Conservation (phyloP, 257 asterid species). For the Leptodermis oblonga region DNA sequence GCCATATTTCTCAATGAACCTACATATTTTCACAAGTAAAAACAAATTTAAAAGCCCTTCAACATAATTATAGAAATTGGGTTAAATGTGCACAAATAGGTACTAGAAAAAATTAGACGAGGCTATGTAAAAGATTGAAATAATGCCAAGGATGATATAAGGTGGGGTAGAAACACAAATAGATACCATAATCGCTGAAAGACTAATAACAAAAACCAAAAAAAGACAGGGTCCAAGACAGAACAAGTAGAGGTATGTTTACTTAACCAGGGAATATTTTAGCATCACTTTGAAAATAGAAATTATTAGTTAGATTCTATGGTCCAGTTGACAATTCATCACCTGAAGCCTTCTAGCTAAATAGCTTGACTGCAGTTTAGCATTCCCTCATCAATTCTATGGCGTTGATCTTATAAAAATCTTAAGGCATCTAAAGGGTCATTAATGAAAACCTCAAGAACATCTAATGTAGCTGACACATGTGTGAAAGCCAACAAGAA, state of each 20-base stretch:
- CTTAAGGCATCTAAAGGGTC: neutral
- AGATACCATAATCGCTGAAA: neutral
- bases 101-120: neutral
- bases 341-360: neutral
- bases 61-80: neutral
- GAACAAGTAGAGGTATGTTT: neutral
- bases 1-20: slow-evolving; percentile 74
- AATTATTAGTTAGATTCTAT: neutral
- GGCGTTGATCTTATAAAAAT: neutral
- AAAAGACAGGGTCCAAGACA: neutral
- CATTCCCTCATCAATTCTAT: neutral
- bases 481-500: neutral
- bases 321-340: neutral
- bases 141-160: neutral
- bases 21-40: slow-evolving; percentile 17
- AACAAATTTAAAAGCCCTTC: neutral
- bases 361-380: neutral
- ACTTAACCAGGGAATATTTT: neutral
- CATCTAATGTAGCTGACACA: too few relatives aligned
- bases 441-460: neutral
- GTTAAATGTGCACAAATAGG: neutral
- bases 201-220: neutral
- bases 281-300: neutral
- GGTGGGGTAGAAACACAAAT: neutral
- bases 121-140: neutral